A percentile compares a stretch with the other conserved stretches of the same genome.
Conservation (phyloP, 441 rosid species). For the Corymbia calophylla region DNA sequence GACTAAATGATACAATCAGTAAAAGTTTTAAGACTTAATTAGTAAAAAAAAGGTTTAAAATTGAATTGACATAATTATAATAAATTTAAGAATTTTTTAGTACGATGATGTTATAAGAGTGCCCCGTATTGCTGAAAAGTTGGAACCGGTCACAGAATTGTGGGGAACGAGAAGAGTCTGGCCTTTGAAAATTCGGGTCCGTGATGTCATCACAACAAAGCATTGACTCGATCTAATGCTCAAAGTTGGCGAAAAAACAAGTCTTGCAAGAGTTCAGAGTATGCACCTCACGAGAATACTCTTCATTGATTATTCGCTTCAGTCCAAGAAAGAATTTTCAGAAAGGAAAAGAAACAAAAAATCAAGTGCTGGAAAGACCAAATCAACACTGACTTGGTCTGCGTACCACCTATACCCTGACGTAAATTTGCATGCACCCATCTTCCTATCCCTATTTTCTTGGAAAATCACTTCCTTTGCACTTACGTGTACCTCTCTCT, state of each 20-base stretch:
- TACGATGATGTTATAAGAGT: not conserved
- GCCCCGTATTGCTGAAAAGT: not conserved
- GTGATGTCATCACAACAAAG: not conserved
- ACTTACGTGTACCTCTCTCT: rapidly evolving
- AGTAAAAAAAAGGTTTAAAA: no score
- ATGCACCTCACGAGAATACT: not conserved
- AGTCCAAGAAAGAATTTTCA: not conserved
- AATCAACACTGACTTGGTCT: not conserved
- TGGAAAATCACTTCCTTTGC: not conserved
- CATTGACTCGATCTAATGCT: not conserved
- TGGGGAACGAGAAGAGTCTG: not conserved
- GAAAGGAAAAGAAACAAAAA: not conserved
- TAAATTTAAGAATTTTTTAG: no score
- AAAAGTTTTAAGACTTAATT: no score
- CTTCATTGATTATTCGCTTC: not conserved
- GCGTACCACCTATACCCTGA: not conserved
- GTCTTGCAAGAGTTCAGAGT: not conserved
- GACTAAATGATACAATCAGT: no score
- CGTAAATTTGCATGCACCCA: not conserved
- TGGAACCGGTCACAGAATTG: not conserved
- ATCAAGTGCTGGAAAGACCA: not conserved
- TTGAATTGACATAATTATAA: no score
- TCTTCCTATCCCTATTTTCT: not conserved
- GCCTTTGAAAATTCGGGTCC: no score
- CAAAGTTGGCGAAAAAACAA: not conserved